Evolutionary conservation across 306 rosid genomes (phyloP), one percentile per base, ranked within the genome.

Genomic region (Citrullus mucosospermus): DNA sequence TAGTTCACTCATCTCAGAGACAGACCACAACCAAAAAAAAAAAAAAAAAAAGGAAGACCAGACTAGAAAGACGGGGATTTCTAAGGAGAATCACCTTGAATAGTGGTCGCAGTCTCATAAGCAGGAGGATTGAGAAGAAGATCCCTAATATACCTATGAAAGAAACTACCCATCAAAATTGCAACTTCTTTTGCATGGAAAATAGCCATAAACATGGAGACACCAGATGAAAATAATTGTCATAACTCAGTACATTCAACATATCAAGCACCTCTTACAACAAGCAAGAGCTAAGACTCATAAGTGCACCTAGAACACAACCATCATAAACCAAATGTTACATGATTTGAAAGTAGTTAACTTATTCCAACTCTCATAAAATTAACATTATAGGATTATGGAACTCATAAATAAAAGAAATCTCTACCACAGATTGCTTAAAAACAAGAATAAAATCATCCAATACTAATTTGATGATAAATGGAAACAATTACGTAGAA

Each of bases 111-210:
- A 78, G 90, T 92, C 81, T 86, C 91, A 87, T 90, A 87, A 44
- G 97, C 81, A 79, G 98, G 98, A 85, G 98, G 98, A 83, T 94
- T 92, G 85, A 94, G 90, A 78, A 94, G 88, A 88, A 94, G 93
- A 88, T 94, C 93, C 80, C 93, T 88, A 56, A 90, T 77, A 82
- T 90, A 94, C 89, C 97, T 94, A 85, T 57, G 46, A 83, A 59
- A 77, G 30, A 76, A 76, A 58, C 16, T 12, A 57, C 5, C 43
- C 20, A 30, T 51, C 5, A 15, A 72, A 28, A 22, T 28, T 44
- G 57, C 30, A 38, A 70, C n/a, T 70, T 22, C 51, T 75, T 34
- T 54, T 18, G 51, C 36, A 75, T n/a, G 66, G 22, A 16, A 75
- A 34, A 12, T 61, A 36, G 62, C 50, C 58, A 54, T 61, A 75